Percentiles rank a stretch among this genome's conserved stretches.
Conservation (phyloP, 2,329 filamentous ascomycete species). For the Phialophora chinensis region DNA sequence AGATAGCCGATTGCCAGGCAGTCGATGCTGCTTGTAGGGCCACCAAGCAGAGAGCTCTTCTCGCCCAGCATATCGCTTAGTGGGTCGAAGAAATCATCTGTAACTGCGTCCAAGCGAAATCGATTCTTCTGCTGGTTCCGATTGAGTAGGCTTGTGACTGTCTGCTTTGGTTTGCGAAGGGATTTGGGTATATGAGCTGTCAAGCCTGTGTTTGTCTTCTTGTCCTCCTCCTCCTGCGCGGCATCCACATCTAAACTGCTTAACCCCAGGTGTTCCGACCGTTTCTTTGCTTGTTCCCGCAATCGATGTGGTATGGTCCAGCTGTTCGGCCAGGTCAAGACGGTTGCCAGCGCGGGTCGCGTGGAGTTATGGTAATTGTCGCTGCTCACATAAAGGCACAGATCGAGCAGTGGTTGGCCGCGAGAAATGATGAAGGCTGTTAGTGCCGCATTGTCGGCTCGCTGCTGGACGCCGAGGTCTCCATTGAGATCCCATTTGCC, state of each 20-base stretch:
- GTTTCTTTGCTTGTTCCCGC: constrained; percentile 70
- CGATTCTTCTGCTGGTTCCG: constrained; percentile 71
- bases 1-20: constrained; percentile 83
- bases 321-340: constrained; percentile 85
- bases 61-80: constrained; percentile 67
- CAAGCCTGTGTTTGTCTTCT: constrained; percentile 45
- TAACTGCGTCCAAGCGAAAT: constrained; percentile 77
- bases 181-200: constrained; percentile 49
- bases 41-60: constrained; percentile 60
- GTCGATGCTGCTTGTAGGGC: constrained; percentile 69
- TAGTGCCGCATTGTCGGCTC: constrained; percentile 53
- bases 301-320: constrained; percentile 81
- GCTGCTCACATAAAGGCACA: constrained; percentile 87
- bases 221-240: constrained; percentile 49
- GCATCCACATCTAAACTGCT: constrained; percentile 69
- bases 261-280: constrained; percentile 73
- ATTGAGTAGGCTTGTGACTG: constrained; percentile 67
- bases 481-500: constrained; percentile 58
- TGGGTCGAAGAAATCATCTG: constrained; percentile 73
- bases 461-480: constrained; percentile 49
- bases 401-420: constrained; percentile 78
- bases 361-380: constrained; percentile 82
- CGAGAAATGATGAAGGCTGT: constrained; percentile 74
- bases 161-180: constrained; percentile 63
- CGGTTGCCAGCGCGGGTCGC: constrained; percentile 76